Conservation (phyloP, 2,329 filamentous ascomycete species). For the Grosmannia serpens region DNA sequence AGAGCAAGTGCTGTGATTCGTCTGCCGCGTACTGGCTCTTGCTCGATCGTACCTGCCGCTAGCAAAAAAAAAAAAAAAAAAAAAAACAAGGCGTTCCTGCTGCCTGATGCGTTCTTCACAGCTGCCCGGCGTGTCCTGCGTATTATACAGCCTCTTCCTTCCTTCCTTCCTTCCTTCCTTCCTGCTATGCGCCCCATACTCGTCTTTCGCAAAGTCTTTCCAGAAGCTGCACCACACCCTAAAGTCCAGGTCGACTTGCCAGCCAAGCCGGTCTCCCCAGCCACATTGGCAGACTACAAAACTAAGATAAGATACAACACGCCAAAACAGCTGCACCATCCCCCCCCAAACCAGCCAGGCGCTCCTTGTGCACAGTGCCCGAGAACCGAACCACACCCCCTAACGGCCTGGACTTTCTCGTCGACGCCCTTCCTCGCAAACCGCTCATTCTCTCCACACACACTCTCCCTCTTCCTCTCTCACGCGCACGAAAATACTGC, state of each 20-base stretch:
- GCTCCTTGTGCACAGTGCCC: neutral
- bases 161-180: neutral
- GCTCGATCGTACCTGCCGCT: slow-evolving; percentile 6
- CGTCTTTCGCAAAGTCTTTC: neutral
- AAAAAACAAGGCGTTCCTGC: neutral
- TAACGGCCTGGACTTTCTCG: neutral
- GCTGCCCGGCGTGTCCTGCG: neutral
- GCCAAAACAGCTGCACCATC: neutral
- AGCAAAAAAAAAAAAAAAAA: neutral
- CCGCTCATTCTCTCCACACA: neutral
- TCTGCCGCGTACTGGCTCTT: neutral
- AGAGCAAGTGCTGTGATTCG: neutral
- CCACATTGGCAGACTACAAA: too few relatives aligned
- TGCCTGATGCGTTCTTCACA: neutral
- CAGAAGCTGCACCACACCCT: neutral
- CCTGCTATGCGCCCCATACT: neutral
- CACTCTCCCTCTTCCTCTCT: neutral
- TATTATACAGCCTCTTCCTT: neutral
- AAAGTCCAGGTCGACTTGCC: too few relatives aligned
- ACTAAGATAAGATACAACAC: too few relatives aligned
- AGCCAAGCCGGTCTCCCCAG: neutral
- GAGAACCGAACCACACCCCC: neutral
- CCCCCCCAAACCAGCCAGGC: neutral
- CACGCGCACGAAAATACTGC: neutral
- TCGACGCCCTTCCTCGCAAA: neutral